Percentiles rank a stretch among this genome's conserved stretches.
Conservation (phyloP, 164 flowering plant genomes). For the Nelumbo lutea region DNA sequence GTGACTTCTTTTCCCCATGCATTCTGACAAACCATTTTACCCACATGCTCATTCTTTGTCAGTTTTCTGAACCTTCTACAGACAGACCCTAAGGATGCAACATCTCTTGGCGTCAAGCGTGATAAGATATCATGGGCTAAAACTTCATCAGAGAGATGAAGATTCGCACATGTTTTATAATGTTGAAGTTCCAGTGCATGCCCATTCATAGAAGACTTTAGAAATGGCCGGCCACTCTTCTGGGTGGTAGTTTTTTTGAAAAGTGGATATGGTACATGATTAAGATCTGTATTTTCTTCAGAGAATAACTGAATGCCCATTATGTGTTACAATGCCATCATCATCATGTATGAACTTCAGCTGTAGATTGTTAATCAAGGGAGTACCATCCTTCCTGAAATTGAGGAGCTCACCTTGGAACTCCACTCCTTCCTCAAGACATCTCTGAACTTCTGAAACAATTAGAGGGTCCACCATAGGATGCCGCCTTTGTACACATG, state of each 20-base stretch:
- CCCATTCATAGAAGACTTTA: no score
- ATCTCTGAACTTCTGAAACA: slow-evolving; percentile 53
- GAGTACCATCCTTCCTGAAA: slow-evolving; percentile 66
- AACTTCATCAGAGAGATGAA: slow-evolving; percentile 12
- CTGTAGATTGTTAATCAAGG: slow-evolving; percentile 54
- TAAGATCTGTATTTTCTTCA: slow-evolving; percentile 50
- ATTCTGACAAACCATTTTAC: slow-evolving; percentile 16
- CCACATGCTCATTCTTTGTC: slow-evolving; percentile 9
- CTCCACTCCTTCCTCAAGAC: slow-evolving; percentile 55
- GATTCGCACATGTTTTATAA: no score
- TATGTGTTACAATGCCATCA: slow-evolving; percentile 52
- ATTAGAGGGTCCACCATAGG: slow-evolving; percentile 56
- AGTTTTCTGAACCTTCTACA: slow-evolving; percentile 3
- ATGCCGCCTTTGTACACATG: slow-evolving; percentile 65
- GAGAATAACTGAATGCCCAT: slow-evolving; percentile 66
- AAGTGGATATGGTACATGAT: no score
- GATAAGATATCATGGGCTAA: slow-evolving; percentile 6
- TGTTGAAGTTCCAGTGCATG: no score
- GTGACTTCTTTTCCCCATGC: slow-evolving; percentile 13
- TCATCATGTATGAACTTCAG: slow-evolving; percentile 56
- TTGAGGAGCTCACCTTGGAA: slow-evolving; percentile 61
- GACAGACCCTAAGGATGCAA: slow-evolving; percentile 15
- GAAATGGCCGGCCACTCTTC: no score
- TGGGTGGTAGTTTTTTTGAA: no score
- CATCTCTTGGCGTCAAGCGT: slow-evolving; percentile 11